phyloP scores from a whole-genome alignment of 2,329 filamentous ascomycete genomes.

The Exophiala spinifera region DNA sequence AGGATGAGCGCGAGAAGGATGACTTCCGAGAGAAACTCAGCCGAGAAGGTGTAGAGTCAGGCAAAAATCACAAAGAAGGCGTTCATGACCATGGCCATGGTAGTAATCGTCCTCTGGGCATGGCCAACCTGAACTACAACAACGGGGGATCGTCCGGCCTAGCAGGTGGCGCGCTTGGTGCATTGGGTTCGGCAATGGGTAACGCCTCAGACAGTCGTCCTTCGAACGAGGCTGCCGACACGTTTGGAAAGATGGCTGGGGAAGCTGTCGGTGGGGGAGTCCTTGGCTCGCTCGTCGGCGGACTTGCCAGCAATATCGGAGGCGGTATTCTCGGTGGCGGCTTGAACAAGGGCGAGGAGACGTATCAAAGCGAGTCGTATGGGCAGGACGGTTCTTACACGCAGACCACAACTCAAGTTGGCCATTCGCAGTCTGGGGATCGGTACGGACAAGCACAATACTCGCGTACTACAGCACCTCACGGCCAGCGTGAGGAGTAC shows the following conservation, averaged over 20 bases:
- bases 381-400: slow-evolving; percentile 60
- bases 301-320: slow-evolving; percentile 58
- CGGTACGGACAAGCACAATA: slow-evolving; percentile 44
- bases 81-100: slow-evolving; percentile 82
- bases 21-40: slow-evolving; percentile 72
- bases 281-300: slow-evolving; percentile 64
- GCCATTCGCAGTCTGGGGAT: slow-evolving; percentile 22
- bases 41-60: slow-evolving; percentile 70
- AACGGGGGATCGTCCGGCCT: slow-evolving; percentile 29
- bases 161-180: slow-evolving; percentile 35
- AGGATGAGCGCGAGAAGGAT: slow-evolving; percentile 60
- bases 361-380: slow-evolving; percentile 53
- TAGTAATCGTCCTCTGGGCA: slow-evolving; percentile 73
- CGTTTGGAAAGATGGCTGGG: slow-evolving; percentile 50
- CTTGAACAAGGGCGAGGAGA: slow-evolving; percentile 54
- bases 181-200: slow-evolving; percentile 28
- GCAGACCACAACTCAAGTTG: slow-evolving; percentile 55
- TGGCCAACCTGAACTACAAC: slow-evolving; percentile 49
- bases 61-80: slow-evolving; percentile 82
- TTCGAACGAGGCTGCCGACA: slow-evolving; percentile 14
- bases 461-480: slow-evolving; percentile 24
- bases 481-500: slow-evolving; percentile 19
- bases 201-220: slow-evolving; percentile 16
- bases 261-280: slow-evolving; percentile 63
- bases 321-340: slow-evolving; percentile 60